Conservation (phyloP, 257 asterid genomes). For the Voacanga thouarsii region DNA sequence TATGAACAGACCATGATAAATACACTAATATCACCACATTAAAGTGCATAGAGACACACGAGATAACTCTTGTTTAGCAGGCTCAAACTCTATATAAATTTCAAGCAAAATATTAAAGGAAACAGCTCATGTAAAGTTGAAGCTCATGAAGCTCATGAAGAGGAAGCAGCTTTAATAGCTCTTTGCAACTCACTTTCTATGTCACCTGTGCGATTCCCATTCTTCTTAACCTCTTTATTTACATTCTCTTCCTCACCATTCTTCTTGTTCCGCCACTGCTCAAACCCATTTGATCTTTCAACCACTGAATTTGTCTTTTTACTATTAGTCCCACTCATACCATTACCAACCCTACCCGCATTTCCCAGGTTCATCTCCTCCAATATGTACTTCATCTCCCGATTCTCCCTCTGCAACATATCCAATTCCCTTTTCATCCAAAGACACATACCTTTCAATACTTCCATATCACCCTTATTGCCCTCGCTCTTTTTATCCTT, state of each 20-base stretch:
- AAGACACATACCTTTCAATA: constrained; percentile 56
- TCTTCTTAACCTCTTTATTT: constrained; percentile 52
- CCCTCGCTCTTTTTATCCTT: constrained; percentile 31
- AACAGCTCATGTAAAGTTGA: constrained; percentile 13
- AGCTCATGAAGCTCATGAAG: constrained; percentile 36
- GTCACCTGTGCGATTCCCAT: constrained; percentile 33
- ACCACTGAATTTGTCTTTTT: constrained; percentile 33
- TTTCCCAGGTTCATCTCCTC: constrained; percentile 47
- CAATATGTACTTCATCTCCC: constrained; percentile 59
- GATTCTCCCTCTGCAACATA: constrained; percentile 47
- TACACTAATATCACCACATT: neutral
- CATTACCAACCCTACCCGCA: constrained; percentile 24
- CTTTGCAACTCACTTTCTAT: constrained; percentile 84
- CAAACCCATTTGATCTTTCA: constrained; percentile 47
- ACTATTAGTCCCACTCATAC: constrained; percentile 21
- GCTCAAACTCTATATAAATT: constrained; percentile 15
- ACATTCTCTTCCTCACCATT: constrained; percentile 29
- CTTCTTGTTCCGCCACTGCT: constrained; percentile 61
- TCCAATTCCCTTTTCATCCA: constrained; percentile 85
- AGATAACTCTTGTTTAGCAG: neutral
- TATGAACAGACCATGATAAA: neutral
- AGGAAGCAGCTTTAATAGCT: constrained; percentile 76
- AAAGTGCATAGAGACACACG: neutral
- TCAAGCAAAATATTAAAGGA: neutral
- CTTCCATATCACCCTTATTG: constrained; percentile 38